Base-by-base conservation (phyloP, 2,329 filamentous ascomycete genomes). In the Ophidiomyces ophidiicola region DNA sequence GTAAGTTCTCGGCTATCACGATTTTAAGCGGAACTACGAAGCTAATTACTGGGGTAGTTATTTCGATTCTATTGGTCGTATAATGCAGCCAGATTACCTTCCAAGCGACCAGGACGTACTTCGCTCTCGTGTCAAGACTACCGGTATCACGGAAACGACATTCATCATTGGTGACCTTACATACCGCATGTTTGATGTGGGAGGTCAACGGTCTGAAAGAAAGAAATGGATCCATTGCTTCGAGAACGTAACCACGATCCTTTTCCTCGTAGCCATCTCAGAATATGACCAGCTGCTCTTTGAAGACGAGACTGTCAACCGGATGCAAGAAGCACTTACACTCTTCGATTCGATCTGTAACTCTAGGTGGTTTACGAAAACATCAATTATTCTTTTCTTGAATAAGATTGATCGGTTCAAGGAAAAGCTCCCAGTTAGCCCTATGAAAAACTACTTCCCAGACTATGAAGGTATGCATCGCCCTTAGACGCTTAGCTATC, bases 221-320 rank as follows among this genome's bases (percentile, higher is more conserved):
- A 94, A 94, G 81, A 94, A 94, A 76, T 94, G 87, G 87, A 94
- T 94, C 53, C 87, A 94, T 69, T 94, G 87, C 69, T 94, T 94
- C 64, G 87, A 94, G 69, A 94, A 94, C 54, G 87, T 94, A 55
- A 94, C 86, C 6, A 93, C 87, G 6, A 93, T 94, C 52, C 80
- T 94, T 26, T 94, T 94, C 78, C 69, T 94, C 41, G 88, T 94
- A 50, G 88, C 88, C 63, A 94, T 94, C 53, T 94, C 86, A 50
- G 87, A 94, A 64, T 94, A 94, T 69, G 87, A 94, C 60, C 87
- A 94, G 68, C 71, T 94, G 46, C 74, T 94, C 32, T 94, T 94
- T 61, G 87, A 94, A 61, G 87, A 94, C 58, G 87, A 94, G 71
- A 94, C 83, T 0, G 83, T 90, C 59, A 81, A 81, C 64, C 74